Evolutionary conservation across 805 yeast species (phyloP).

Genomic region (Tetrapisispora fleetii): DNA sequence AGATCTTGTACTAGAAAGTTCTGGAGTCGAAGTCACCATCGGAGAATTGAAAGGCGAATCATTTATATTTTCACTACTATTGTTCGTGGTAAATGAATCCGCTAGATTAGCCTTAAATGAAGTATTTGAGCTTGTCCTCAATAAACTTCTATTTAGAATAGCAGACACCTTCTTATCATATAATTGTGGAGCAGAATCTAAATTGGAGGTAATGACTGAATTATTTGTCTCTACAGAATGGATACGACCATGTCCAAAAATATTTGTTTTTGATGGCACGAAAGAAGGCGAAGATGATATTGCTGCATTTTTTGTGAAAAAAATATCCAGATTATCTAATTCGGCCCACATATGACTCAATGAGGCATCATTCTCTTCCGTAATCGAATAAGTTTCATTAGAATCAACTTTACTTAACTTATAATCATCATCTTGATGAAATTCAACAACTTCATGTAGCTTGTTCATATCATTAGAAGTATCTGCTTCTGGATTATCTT

Average conservation of each 20-base stretch:
- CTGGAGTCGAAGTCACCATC: constrained; percentile 1
- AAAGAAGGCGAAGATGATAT: constrained; percentile 4
- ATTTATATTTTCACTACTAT: not conserved
- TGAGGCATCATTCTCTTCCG: constrained; percentile 61
- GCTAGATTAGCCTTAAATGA: constrained; percentile 71
- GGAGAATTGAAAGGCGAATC: not conserved
- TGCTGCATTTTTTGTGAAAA: constrained; percentile 56
- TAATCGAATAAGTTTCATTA: constrained; percentile 25
- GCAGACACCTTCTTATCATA: constrained; percentile 72
- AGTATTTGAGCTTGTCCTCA: constrained; percentile 62
- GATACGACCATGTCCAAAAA: constrained; percentile 27
- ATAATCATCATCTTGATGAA: constrained; percentile 28
- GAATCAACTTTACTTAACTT: constrained; percentile 21
- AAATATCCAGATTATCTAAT: constrained; percentile 77
- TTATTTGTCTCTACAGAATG: constrained; percentile 55
- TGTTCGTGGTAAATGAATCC: constrained; percentile 43
- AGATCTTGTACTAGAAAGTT: not conserved
- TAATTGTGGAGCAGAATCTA: constrained; percentile 65
- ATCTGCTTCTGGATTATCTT: constrained; percentile 13
- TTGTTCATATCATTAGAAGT: constrained; percentile 7
- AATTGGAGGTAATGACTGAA: constrained; percentile 38
- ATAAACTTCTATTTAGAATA: constrained; percentile 63
- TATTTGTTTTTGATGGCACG: constrained; percentile 12
- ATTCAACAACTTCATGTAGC: constrained; percentile 25
- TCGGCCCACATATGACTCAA: constrained; percentile 90